phyloP scores from a whole-genome alignment of 129 eudicot species.

The Pseudognaphalium luteoalbum region DNA sequence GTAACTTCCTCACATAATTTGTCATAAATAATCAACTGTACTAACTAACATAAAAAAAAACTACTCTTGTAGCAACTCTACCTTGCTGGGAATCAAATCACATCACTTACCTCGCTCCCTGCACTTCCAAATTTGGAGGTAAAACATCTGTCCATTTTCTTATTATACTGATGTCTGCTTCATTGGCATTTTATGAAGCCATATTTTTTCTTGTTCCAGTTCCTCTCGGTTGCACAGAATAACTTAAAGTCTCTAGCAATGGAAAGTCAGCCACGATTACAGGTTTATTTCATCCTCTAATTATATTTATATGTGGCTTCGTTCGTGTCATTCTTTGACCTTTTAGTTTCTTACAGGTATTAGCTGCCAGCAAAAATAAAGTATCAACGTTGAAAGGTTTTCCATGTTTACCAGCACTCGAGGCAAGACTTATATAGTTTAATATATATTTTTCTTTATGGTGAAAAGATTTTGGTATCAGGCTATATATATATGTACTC shows the following conservation, averaged over 20 bases:
- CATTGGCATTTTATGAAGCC: neutral
- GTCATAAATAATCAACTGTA: neutral
- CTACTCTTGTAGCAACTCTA: constrained; percentile 81
- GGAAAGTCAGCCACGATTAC: constrained; percentile 98
- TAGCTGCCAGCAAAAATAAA: constrained; percentile 99
- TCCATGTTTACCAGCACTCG: constrained; percentile 88
- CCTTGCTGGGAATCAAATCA: constrained; percentile 98
- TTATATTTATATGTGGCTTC: constrained; percentile 9
- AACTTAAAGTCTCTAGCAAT: constrained; percentile 92
- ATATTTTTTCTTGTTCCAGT: constrained; percentile 48
- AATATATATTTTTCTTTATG: neutral
- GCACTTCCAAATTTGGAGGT: constrained; percentile 98
- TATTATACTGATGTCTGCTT: neutral
- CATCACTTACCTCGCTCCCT: constrained; percentile 85
- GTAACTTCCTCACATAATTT: constrained; percentile 35
- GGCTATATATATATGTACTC: neutral
- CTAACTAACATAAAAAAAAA: neutral
- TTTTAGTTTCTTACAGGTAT: constrained; percentile 52
- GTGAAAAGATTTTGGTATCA: neutral
- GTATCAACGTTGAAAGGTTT: constrained; percentile 92
- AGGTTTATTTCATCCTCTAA: constrained; percentile 50
- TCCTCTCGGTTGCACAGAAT: constrained; percentile 94
- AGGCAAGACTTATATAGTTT: constrained; percentile 49
- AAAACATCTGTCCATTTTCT: constrained; percentile 16
- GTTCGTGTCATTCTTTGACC: constrained; percentile 18